These are phyloP conservation scores for Aspergillus campestris DNA, from an alignment of 495 filamentous ascomycete genomes.

Conservation along the genomic window DNA sequence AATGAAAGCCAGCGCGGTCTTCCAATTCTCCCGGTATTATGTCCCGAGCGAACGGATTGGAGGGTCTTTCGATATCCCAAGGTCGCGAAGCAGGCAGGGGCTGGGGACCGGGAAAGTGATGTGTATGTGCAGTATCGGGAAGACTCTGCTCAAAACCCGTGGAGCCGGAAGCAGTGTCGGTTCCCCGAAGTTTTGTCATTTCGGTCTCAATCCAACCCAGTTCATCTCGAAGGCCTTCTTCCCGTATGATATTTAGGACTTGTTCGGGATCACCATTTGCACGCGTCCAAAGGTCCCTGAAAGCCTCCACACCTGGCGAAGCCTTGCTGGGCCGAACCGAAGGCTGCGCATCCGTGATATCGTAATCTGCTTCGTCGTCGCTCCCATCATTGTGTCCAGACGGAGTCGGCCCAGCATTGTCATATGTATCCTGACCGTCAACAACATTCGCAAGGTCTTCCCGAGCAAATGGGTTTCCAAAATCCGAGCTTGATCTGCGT, in stretches of 20 bases:
- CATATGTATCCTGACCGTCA: constrained; percentile 4
- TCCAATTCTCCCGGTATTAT: background rate
- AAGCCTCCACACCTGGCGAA: constrained; percentile 34
- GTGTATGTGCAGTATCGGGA: background rate
- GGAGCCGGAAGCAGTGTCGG: background rate
- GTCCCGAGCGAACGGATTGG: background rate
- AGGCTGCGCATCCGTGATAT: constrained; percentile 30
- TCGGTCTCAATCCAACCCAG: constrained; percentile 41
- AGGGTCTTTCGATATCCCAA: constrained; percentile 2
- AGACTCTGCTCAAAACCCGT: background rate
- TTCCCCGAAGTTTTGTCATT: constrained; percentile 21
- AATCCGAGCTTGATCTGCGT: background rate
- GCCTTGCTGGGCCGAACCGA: constrained; percentile 8
- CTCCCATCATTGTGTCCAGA: constrained; percentile 4
- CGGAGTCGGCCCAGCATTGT: background rate
- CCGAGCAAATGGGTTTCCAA: background rate
- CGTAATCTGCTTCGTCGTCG: constrained; percentile 26
- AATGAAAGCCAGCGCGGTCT: background rate
- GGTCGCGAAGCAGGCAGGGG: background rate
- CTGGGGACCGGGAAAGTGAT: background rate
- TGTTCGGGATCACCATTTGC: constrained; percentile 50
- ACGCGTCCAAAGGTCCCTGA: constrained; percentile 42
- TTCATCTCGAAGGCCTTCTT: constrained; percentile 49
- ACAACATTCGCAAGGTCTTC: constrained; percentile 7
- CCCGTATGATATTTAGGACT: constrained; percentile 52